Evolutionary conservation across 2,329 filamentous ascomycete species (phyloP).

Genomic region (Fusarium circinatum): DNA sequence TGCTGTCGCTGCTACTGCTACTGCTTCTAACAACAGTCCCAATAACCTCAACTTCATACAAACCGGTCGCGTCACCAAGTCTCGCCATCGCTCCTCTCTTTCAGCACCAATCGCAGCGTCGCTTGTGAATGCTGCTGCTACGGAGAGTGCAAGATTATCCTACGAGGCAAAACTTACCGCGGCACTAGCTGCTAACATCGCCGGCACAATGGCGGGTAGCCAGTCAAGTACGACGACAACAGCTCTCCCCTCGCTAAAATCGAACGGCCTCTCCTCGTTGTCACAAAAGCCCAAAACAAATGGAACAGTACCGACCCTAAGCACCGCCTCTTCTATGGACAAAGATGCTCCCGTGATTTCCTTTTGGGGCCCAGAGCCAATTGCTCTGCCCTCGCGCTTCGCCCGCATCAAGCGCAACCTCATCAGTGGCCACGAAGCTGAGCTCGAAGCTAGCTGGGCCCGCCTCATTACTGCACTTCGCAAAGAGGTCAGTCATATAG

Average conservation of each 20-base stretch:
- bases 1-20: not conserved
- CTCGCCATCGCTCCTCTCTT: slow-evolving; percentile 35
- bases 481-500: slow-evolving; percentile 63
- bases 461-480: slow-evolving; percentile 63
- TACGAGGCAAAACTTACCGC: slow-evolving; percentile 36
- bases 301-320: slow-evolving; percentile 15
- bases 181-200: slow-evolving; percentile 23
- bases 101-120: slow-evolving; percentile 36
- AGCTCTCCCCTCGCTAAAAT: slow-evolving; percentile 29
- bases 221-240: slow-evolving; percentile 29
- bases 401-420: slow-evolving; percentile 65
- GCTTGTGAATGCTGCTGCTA: slow-evolving; percentile 32
- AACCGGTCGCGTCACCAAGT: slow-evolving; percentile 43
- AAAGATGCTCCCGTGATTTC: slow-evolving; percentile 64
- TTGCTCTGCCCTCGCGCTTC: slow-evolving; percentile 68
- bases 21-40: not conserved
- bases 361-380: slow-evolving; percentile 66
- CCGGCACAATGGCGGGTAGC: slow-evolving; percentile 21
- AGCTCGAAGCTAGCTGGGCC: slow-evolving; percentile 64
- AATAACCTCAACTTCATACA: slow-evolving; percentile 33
- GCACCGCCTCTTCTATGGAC: slow-evolving; percentile 36
- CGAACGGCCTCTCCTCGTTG: slow-evolving; percentile 17
- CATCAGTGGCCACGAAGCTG: slow-evolving; percentile 64
- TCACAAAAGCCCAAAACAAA: slow-evolving; percentile 14
- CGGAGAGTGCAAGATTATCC: slow-evolving; percentile 35